A percentile compares a stretch with the other conserved stretches of the same genome.
Evolutionary conservation across 2,329 filamentous ascomycete species (phyloP).

Genomic region (Cytospora mali): DNA sequence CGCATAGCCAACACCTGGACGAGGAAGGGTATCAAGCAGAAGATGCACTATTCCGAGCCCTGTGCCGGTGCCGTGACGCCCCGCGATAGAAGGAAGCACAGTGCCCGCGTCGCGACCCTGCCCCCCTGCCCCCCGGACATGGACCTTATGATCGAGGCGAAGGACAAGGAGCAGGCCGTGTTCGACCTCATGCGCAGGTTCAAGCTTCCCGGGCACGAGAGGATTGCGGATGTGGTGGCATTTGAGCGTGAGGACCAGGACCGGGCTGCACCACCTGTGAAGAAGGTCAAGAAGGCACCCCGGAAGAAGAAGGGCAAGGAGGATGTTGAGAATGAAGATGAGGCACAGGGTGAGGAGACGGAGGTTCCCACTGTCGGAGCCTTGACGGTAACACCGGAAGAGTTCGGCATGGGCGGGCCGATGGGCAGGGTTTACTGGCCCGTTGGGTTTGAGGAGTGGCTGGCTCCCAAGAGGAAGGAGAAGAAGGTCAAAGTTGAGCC

Average conservation of each 20-base stretch:
- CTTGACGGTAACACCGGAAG: slow-evolving; percentile 58
- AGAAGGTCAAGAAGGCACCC: slow-evolving; percentile 45
- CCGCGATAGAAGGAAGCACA: slow-evolving; percentile 82
- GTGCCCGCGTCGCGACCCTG: slow-evolving; percentile 73
- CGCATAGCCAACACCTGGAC: slow-evolving; percentile 84
- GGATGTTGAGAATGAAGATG: slow-evolving; percentile 34
- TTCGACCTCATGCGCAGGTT: slow-evolving; percentile 92
- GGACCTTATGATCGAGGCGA: slow-evolving; percentile 99
- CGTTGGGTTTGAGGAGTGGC: slow-evolving; percentile 85
- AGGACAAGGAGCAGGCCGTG: slow-evolving; percentile 96
- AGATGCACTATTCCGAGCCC: slow-evolving; percentile 96
- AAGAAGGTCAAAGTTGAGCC: slow-evolving; percentile 51
- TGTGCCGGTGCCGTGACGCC: slow-evolving; percentile 75
- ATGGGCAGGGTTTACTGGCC: slow-evolving; percentile 89
- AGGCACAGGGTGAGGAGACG: slow-evolving; percentile 39
- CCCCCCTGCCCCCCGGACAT: slow-evolving; percentile 82
- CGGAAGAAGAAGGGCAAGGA: slow-evolving; percentile 41
- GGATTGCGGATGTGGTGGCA: slow-evolving; percentile 76
- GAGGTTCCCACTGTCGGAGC: not conserved
- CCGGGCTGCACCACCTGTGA: slow-evolving; percentile 49
- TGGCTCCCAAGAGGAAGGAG: slow-evolving; percentile 76
- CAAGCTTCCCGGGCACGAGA: slow-evolving; percentile 77
- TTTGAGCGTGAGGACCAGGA: slow-evolving; percentile 78
- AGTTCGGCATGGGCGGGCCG: slow-evolving; percentile 84
- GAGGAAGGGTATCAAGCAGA: slow-evolving; percentile 81